phyloP scores from a whole-genome alignment of 495 filamentous ascomycete genomes.

The Rusavskia elegans region DNA sequence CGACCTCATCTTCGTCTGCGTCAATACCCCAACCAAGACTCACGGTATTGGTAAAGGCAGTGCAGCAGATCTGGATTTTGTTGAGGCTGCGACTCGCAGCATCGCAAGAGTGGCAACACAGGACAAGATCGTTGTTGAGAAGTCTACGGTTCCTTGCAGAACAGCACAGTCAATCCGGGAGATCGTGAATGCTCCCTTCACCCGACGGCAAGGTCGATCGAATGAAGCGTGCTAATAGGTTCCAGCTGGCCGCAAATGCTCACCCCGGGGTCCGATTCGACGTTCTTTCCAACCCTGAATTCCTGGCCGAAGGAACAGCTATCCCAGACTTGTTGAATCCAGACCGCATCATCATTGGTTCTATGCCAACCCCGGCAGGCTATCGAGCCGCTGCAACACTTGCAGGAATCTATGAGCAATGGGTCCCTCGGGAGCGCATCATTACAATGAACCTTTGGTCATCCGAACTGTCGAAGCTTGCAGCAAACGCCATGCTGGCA shows the following conservation, averaged over 20 bases:
- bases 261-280: conserved; percentile 51
- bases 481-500: conserved; percentile 67
- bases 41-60: conserved; percentile 52
- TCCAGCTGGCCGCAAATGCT: conserved; percentile 27
- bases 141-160: conserved; percentile 67
- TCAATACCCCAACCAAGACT: conserved; percentile 69
- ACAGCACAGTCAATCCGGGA: conserved; percentile 56
- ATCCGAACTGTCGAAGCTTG: conserved; percentile 65
- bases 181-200: conserved; percentile 30
- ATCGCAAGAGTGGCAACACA: conserved; percentile 49
- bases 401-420: conserved; percentile 49
- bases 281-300: conserved; percentile 73
- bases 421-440: conserved; percentile 52
- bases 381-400: conserved; percentile 45
- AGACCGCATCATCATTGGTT: conserved; percentile 67
- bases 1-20: conserved; percentile 62
- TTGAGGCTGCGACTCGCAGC: conserved; percentile 52
- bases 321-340: conserved; percentile 54
- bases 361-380: conserved; percentile 37
- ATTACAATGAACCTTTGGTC: conserved; percentile 65
- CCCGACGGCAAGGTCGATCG: background rate
- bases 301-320: conserved; percentile 66
- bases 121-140: conserved; percentile 68
- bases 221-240: background rate
- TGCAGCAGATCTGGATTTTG: conserved; percentile 54